Percentiles rank a stretch among this genome's conserved stretches.
These are phyloP conservation scores for Thielaviopsis ethacetica DNA, from an alignment of 2,329 filamentous ascomycete species.

Conservation along the genomic window DNA sequence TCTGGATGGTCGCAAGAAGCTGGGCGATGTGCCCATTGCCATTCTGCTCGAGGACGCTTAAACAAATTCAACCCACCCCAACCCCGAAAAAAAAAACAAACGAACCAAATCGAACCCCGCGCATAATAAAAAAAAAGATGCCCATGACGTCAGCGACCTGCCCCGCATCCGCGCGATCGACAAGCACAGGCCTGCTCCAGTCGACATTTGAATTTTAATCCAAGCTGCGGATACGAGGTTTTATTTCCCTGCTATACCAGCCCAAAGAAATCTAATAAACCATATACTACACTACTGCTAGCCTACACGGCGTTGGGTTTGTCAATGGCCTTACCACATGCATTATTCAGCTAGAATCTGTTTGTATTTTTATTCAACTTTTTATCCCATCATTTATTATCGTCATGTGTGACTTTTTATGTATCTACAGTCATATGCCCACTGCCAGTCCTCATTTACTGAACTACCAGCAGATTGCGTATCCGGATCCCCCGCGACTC, in stretches of 20 bases:
- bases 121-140: neutral
- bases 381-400: neutral
- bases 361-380: neutral
- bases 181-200: neutral
- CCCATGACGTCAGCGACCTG: neutral
- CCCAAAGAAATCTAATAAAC: neutral
- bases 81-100: neutral
- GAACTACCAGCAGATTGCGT: slow-evolving; percentile 46
- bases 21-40: slow-evolving; percentile 59
- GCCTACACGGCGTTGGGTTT: neutral
- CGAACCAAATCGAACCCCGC: neutral
- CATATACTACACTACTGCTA: neutral
- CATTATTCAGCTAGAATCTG: neutral
- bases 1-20: slow-evolving; percentile 80
- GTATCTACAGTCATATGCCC: neutral
- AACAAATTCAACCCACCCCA: slow-evolving; percentile 7
- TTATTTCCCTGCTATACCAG: neutral
- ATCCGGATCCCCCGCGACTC: slow-evolving; percentile 68
- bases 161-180: neutral
- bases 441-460: neutral
- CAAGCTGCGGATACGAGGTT: neutral
- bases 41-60: slow-evolving; percentile 54
- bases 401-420: neutral
- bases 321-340: neutral
- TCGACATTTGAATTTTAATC: neutral